Conservation (phyloP, 2,329 filamentous ascomycete species). For the Penicillium sp. region DNA sequence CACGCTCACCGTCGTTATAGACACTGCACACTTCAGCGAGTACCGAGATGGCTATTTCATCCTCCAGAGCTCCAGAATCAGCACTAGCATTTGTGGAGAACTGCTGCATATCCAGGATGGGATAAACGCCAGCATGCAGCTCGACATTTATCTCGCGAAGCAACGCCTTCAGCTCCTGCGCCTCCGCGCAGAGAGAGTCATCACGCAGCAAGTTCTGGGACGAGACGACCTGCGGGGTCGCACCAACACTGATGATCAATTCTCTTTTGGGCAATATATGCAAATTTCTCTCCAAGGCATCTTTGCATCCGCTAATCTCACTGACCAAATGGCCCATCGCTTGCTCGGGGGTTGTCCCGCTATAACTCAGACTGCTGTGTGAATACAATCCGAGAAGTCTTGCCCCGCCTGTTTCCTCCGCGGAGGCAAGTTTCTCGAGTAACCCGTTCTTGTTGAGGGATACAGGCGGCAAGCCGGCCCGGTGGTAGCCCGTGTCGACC, state of each 20-base stretch:
- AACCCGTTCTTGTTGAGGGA: conserved; percentile 41
- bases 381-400: conserved; percentile 66
- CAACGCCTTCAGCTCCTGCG: conserved; percentile 29
- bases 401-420: conserved; percentile 29
- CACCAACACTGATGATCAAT: conserved; percentile 66
- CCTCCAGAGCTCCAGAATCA: conserved; percentile 30
- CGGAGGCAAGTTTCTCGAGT: conserved; percentile 27
- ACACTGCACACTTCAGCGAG: conserved; percentile 69
- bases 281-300: conserved; percentile 27
- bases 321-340: conserved; percentile 59
- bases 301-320: conserved; percentile 55
- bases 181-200: conserved; percentile 36
- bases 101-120: conserved; percentile 75
- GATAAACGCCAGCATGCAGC: conserved; percentile 74
- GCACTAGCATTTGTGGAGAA: conserved; percentile 66
- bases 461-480: conserved; percentile 62
- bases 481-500: conserved; percentile 69
- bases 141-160: conserved; percentile 51
- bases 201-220: conserved; percentile 57
- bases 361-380: conserved; percentile 72
- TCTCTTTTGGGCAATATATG: conserved; percentile 24
- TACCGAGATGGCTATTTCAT: conserved; percentile 64
- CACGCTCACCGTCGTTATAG: conserved; percentile 59
- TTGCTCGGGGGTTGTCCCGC: conserved; percentile 51
- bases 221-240: conserved; percentile 70